Conservation (phyloP, 306 rosid genomes). For the Crotalaria pallida region DNA sequence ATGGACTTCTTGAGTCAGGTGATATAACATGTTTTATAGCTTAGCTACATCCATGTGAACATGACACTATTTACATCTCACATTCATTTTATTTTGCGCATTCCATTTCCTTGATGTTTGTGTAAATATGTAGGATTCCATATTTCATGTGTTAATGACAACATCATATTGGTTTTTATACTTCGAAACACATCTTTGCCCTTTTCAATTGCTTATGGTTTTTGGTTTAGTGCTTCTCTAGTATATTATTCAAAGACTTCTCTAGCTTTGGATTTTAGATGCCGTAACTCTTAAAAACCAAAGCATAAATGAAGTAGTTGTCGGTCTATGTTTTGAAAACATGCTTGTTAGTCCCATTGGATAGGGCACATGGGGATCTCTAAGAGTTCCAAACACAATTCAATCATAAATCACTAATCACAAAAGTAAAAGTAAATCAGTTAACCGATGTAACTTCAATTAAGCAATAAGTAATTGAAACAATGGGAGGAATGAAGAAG, state of each 20-base stretch:
- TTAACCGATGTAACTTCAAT: no score
- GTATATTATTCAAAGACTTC: not conserved
- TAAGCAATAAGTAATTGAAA: no score
- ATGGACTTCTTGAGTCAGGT: conserved; percentile 46
- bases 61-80: not conserved
- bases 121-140: not conserved
- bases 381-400: not conserved
- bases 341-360: not conserved
- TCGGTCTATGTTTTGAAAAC: not conserved
- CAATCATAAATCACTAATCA: no score
- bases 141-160: conserved; percentile 1
- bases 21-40: conserved; percentile 10
- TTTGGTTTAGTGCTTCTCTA: conserved; percentile 4
- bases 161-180: not conserved
- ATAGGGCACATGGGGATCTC: not conserved
- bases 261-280: conserved; percentile 9
- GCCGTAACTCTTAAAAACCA: not conserved
- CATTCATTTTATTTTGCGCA: not conserved
- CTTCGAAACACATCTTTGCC: not conserved
- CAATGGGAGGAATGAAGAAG: no score
- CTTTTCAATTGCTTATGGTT: not conserved
- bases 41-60: not conserved
- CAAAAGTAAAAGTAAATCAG: no score
- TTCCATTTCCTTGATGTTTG: not conserved
- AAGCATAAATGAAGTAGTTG: not conserved